These are phyloP conservation scores for Hericium erinaceus DNA, from an alignment of 768 basidiomycete species.

Conservation along the genomic window DNA sequence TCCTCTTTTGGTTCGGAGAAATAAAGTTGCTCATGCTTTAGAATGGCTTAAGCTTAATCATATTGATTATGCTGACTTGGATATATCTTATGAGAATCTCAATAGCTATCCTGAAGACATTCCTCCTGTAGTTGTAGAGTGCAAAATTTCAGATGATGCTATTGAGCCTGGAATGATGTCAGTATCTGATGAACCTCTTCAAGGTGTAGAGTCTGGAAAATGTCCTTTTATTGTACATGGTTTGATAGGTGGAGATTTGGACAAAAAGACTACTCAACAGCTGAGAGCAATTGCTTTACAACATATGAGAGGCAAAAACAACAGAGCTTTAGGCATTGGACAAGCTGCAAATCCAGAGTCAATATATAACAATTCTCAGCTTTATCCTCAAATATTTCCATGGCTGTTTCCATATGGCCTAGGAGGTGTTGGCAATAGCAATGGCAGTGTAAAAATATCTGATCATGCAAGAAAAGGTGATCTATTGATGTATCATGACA, in stretches of 20 bases:
- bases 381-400: constrained; percentile 11
- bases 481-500: constrained; percentile 15
- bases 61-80: constrained; percentile 8
- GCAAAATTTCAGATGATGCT: not conserved
- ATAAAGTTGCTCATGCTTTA: constrained; percentile 11
- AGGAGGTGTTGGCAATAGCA: constrained; percentile 6
- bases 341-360: not conserved
- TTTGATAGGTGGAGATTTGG: not conserved
- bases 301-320: constrained; percentile 1
- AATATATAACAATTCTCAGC: constrained; percentile 9
- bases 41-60: constrained; percentile 17
- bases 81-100: constrained; percentile 4
- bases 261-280: not conserved
- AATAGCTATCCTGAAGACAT: constrained; percentile 3
- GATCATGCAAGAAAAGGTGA: not conserved
- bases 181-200: not conserved
- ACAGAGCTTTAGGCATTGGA: constrained; percentile 1
- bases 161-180: not conserved
- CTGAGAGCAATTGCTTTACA: not conserved
- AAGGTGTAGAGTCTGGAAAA: not conserved
- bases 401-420: constrained; percentile 14
- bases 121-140: not conserved
- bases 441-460: not conserved
- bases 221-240: constrained; percentile 9
- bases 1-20: constrained; percentile 16